A percentile compares a stretch with the other conserved stretches of the same genome.
Evolutionary conservation across 1,139 yeast species (phyloP).

Genomic region (Geotrichum siamense): DNA sequence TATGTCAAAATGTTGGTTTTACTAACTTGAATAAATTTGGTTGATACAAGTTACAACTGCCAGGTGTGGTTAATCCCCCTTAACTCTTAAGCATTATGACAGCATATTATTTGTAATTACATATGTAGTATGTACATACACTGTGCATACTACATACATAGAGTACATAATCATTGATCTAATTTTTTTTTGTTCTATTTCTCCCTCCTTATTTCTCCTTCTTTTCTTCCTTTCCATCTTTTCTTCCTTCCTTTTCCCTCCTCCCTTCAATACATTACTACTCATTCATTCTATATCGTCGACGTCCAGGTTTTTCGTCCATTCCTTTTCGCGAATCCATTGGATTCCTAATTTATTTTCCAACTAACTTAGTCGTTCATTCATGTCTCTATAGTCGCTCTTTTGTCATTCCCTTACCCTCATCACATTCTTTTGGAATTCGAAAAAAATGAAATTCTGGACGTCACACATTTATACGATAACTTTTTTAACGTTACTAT

Average conservation of each 20-base stretch:
- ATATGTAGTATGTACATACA: too few species aligned
- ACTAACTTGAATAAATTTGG: neutral
- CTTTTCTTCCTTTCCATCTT: neutral
- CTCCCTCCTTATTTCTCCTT: neutral
- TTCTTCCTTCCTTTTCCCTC: neutral
- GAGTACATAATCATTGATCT: neutral
- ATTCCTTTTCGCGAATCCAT: too few species aligned
- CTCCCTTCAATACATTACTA: neutral
- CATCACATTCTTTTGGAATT: neutral
- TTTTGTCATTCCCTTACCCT: neutral
- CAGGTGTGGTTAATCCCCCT: neutral
- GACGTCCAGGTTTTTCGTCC: neutral
- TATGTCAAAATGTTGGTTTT: too few species aligned
- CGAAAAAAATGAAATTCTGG: too few species aligned
- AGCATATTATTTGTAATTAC: too few species aligned
- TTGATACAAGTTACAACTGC: neutral
- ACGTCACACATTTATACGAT: neutral
- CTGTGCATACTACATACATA: too few species aligned
- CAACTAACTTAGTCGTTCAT: neutral
- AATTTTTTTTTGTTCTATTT: neutral
- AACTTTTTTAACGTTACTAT: neutral
- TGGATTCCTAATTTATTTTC: too few species aligned
- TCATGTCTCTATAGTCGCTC: neutral
- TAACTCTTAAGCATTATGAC: neutral
- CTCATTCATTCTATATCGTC: neutral